Conservation (phyloP, 495 filamentous ascomycete species). For the Viridothelium virens region DNA sequence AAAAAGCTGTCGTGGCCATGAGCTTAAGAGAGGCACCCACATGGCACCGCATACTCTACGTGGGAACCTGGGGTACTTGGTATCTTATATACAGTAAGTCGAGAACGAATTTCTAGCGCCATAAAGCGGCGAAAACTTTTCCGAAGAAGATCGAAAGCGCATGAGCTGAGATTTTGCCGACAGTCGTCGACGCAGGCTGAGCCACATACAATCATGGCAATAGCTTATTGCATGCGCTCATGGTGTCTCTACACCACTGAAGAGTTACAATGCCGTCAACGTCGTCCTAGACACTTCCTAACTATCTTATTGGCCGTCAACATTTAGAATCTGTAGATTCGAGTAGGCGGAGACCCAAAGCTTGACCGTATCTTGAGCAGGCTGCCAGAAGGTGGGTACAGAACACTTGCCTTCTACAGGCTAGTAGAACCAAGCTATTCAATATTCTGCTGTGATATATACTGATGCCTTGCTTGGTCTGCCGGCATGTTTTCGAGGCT, state of each 20-base stretch:
- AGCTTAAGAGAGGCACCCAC: neutral
- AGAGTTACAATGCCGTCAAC: no score
- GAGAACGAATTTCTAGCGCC: neutral
- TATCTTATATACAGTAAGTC: no score
- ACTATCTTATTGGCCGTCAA: neutral
- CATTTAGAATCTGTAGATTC: neutral
- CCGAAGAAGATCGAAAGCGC: neutral
- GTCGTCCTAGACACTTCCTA: neutral
- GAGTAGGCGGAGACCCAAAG: neutral
- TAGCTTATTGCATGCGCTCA: neutral
- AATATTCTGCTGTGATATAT: slow-evolving; percentile 37
- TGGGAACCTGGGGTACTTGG: no score
- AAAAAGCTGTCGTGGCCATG: neutral
- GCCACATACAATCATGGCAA: neutral
- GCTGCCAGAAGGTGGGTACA: no score
- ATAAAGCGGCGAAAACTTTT: neutral
- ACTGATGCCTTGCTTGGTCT: slow-evolving; percentile 46
- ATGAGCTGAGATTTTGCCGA: neutral
- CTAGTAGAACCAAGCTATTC: neutral
- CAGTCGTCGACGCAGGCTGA: neutral
- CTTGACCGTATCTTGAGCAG: neutral
- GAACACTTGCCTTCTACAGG: no score
- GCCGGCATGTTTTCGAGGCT: neutral
- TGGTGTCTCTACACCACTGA: neutral
- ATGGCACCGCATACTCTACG: no score